A percentile compares a stretch with the other conserved stretches of the same genome.
phyloP scores from a whole-genome alignment of 192 early-diverging fungal genomes.

The Coemansia sp. region DNA sequence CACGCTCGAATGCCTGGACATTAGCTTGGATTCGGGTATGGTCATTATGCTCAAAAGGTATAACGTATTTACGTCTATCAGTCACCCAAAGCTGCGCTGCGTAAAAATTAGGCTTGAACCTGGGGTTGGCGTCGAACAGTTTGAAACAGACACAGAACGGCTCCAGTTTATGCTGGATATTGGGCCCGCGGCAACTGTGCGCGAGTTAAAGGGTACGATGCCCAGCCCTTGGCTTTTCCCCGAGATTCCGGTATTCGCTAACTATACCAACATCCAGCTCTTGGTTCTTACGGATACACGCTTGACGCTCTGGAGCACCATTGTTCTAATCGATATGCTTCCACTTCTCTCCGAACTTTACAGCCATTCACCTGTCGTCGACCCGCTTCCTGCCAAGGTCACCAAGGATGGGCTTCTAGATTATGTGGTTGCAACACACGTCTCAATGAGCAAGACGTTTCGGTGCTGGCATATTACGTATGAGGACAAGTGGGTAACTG shows the following conservation, averaged over 20 bases:
- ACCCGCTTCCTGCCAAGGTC: not conserved
- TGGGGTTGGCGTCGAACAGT: too few species aligned
- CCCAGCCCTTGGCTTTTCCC: not conserved
- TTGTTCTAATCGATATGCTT: not conserved
- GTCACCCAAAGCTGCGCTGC: not conserved
- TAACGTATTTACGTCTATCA: not conserved
- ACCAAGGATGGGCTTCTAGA: not conserved
- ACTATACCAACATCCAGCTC: not conserved
- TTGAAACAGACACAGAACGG: not conserved
- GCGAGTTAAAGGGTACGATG: too few species aligned
- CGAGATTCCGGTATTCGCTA: not conserved
- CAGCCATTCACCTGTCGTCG: not conserved
- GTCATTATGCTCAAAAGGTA: not conserved
- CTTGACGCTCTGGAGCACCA: not conserved
- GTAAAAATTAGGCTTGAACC: too few species aligned
- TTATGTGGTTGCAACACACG: not conserved
- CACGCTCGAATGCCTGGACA: not conserved
- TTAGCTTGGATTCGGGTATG: not conserved
- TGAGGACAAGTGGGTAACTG: not conserved
- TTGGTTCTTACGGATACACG: not conserved
- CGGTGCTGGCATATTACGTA: not conserved
- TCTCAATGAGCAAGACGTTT: not conserved
- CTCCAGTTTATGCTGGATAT: too few species aligned
- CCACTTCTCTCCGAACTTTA: not conserved
- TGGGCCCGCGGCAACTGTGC: too few species aligned